A percentile compares a stretch with the other conserved stretches of the same genome.
Conservation (phyloP, 306 rosid genomes). For the Dalbergia oliveri region DNA sequence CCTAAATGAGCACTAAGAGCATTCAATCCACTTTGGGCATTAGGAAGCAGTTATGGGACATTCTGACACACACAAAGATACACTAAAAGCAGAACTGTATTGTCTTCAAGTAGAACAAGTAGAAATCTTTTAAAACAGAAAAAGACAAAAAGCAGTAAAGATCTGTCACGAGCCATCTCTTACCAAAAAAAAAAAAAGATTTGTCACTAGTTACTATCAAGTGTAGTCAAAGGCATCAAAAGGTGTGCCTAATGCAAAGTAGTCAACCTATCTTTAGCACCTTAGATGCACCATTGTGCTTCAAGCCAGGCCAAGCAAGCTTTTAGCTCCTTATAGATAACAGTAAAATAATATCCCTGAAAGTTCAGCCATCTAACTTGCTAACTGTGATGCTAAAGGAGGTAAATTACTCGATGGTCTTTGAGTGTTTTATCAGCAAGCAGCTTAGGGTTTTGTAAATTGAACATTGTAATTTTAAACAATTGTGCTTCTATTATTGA, state of each 20-base stretch:
- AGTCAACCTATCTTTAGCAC: not conserved
- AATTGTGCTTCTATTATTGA: not conserved
- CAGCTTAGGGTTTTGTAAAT: not conserved
- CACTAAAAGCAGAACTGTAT: not conserved
- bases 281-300: not conserved
- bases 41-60: not conserved
- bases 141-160: not conserved
- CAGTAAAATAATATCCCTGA: not conserved
- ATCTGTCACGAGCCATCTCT: no score
- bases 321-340: not conserved
- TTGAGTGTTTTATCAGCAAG: not conserved
- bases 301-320: not conserved
- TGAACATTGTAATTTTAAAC: not conserved
- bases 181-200: not conserved
- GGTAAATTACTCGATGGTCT: not conserved
- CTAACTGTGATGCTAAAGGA: not conserved
- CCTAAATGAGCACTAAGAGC: not conserved
- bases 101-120: not conserved
- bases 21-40: slow-evolving; percentile 1
- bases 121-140: no score
- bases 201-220: not conserved
- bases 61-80: slow-evolving; percentile 13
- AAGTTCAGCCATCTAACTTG: not conserved
- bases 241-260: not conserved
- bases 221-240: not conserved